A percentile compares a stretch with the other conserved stretches of the same genome.
Conservation (phyloP, 805 yeast genomes). For the Metschnikowia sp. region DNA sequence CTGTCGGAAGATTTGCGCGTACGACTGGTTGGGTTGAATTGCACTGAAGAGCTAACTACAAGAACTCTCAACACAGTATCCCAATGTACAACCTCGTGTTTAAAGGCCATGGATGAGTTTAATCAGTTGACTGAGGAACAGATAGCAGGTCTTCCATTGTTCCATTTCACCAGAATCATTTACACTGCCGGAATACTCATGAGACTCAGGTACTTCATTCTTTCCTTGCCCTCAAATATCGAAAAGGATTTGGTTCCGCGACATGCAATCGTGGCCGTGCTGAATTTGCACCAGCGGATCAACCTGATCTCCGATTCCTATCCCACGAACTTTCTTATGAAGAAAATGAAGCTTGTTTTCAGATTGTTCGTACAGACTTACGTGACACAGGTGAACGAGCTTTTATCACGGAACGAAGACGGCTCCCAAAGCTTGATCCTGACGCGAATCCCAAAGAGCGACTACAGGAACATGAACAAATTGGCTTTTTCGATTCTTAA, state of each 20-base stretch:
- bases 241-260: constrained; percentile 48
- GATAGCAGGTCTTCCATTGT: constrained; percentile 56
- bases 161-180: constrained; percentile 54
- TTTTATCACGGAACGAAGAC: constrained; percentile 24
- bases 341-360: constrained; percentile 53
- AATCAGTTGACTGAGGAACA: constrained; percentile 41
- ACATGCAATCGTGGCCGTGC: constrained; percentile 36
- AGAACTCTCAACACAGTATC: constrained; percentile 43
- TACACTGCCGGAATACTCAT: constrained; percentile 64
- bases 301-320: constrained; percentile 25
- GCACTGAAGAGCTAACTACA: constrained; percentile 18
- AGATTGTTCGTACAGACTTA: constrained; percentile 62
- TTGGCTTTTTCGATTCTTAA: constrained; percentile 9
- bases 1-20: constrained; percentile 23
- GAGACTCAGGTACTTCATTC: constrained; percentile 52
- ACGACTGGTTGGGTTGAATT: constrained; percentile 3
- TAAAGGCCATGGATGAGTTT: constrained; percentile 48
- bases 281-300: constrained; percentile 25
- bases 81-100: constrained; percentile 52
- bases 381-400: constrained; percentile 47
- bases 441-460: constrained; percentile 13
- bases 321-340: constrained; percentile 46
- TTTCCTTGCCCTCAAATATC: constrained; percentile 47
- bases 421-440: constrained; percentile 11
- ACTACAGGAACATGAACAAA: constrained; percentile 20